Evolutionary conservation across 768 basidiomycete species (phyloP).

Genomic region (Rhodotorula taiwanensis): DNA sequence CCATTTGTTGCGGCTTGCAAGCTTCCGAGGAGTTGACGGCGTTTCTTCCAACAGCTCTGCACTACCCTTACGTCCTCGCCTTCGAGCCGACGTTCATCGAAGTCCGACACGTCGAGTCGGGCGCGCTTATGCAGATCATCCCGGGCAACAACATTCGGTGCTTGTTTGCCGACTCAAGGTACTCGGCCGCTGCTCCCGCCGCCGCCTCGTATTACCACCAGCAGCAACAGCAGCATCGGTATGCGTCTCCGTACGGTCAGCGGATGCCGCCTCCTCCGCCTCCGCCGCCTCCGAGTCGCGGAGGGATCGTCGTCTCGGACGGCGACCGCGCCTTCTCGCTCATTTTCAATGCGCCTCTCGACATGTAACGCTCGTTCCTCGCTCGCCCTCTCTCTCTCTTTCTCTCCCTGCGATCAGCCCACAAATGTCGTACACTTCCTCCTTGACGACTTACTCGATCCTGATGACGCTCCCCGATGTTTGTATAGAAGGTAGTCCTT

Average conservation of each 20-base stretch:
- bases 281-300: constrained; percentile 4
- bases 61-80: constrained; percentile 92
- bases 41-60: constrained; percentile 60
- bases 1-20: neutral
- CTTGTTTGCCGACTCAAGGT: constrained; percentile 87
- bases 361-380: neutral
- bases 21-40: neutral
- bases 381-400: too few relatives aligned
- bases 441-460: too few relatives aligned
- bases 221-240: neutral
- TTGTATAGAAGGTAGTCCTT: too few relatives aligned
- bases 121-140: constrained; percentile 80
- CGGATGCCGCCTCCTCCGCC: constrained; percentile 1
- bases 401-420: too few relatives aligned
- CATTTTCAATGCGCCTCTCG: constrained; percentile 10
- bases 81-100: constrained; percentile 96
- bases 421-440: too few relatives aligned
- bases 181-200: constrained; percentile 64
- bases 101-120: constrained; percentile 89
- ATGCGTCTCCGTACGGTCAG: constrained; percentile 21
- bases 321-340: constrained; percentile 29
- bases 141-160: constrained; percentile 61
- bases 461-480: too few relatives aligned
- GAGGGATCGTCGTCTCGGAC: constrained; percentile 31
- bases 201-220: constrained; percentile 20